phyloP scores from a whole-genome alignment of 148 eudicot species.

The Nyssa sinensis region DNA sequence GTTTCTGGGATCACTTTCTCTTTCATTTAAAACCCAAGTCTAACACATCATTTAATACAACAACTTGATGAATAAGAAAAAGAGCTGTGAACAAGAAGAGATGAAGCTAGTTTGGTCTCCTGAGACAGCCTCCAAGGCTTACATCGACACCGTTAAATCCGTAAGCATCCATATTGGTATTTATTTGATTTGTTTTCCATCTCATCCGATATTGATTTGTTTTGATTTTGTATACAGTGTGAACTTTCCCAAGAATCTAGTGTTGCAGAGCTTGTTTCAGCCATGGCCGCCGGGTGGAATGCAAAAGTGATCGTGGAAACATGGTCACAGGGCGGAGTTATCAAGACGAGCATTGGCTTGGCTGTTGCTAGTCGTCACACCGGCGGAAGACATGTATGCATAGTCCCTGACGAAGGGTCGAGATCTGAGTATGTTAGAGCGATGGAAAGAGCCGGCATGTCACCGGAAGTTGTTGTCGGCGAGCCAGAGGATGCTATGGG shows the following conservation, averaged over 20 bases:
- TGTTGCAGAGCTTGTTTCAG: constrained; percentile 80
- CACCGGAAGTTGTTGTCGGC: constrained; percentile 55
- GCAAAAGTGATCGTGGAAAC: constrained; percentile 74
- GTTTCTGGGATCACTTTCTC: constrained; percentile 4
- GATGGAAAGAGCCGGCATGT: constrained; percentile 32
- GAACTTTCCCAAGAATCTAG: constrained; percentile 52
- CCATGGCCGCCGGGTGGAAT: constrained; percentile 97
- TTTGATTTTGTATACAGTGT: constrained; percentile 37
- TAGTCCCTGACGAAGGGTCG: constrained; percentile 65
- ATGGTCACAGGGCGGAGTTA: constrained; percentile 51
- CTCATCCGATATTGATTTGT: neutral
- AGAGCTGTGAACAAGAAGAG: neutral
- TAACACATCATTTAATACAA: constrained; percentile 3
- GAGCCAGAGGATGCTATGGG: constrained; percentile 57
- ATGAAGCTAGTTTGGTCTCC: constrained; percentile 94
- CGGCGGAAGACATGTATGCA: constrained; percentile 67
- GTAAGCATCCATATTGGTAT: constrained; percentile 35
- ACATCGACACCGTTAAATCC: constrained; percentile 73
- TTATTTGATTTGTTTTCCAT: neutral
- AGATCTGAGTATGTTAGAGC: constrained; percentile 37
- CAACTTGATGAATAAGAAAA: constrained; percentile 7
- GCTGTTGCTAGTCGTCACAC: constrained; percentile 68
- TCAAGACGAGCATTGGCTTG: constrained; percentile 61
- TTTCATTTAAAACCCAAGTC: constrained; percentile 9
- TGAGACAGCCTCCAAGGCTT: constrained; percentile 80